Evolutionary conservation across 108 stramenopile genomes (phyloP).

Genomic region (Conticribra guillardii): DNA sequence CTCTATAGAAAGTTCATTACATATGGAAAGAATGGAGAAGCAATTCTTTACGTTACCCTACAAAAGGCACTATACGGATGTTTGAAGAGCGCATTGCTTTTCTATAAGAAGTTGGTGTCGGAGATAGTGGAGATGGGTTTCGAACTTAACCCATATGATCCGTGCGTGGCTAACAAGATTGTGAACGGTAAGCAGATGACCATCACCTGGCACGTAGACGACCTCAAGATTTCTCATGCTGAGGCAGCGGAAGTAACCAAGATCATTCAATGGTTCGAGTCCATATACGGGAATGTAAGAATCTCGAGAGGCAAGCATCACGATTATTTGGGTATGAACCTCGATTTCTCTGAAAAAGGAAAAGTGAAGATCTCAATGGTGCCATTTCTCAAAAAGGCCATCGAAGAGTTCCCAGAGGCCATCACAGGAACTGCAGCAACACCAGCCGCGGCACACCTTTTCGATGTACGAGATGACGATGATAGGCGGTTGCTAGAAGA

Average conservation of each 20-base stretch:
- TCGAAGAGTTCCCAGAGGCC: neutral
- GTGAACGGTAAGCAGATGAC: neutral
- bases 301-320: neutral
- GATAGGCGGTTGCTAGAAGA: neutral
- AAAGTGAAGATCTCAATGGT: conserved; percentile 1
- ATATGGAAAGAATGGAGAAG: neutral
- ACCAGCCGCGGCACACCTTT: conserved; percentile 7
- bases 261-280: neutral
- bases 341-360: neutral
- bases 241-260: neutral
- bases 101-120: neutral
- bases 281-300: conserved; percentile 1
- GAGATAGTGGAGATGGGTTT: neutral
- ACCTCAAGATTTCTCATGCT: conserved; percentile 9
- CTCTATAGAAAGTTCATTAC: neutral
- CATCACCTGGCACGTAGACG: conserved; percentile 8
- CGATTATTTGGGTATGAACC: conserved; percentile 2
- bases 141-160: conserved; percentile 14
- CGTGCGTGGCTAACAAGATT: conserved; percentile 6
- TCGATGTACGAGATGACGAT: neutral
- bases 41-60: neutral
- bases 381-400: neutral
- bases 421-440: neutral
- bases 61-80: conserved; percentile 7
- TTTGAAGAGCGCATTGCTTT: neutral